phyloP scores from a whole-genome alignment of 2,329 filamentous ascomycete species.

The Venturia pyrina region DNA sequence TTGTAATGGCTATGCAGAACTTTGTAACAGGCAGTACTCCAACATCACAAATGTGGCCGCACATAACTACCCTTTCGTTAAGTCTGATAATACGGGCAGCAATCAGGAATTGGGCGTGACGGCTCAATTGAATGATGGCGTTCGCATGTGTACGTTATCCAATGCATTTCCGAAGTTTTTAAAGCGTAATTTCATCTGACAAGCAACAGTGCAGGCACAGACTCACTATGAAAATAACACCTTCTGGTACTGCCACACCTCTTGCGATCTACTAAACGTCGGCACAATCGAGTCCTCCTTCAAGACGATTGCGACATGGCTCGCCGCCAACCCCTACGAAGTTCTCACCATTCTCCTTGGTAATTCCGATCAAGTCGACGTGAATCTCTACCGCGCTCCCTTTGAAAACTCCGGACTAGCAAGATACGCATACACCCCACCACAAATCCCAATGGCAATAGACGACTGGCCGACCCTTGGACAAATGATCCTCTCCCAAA shows the following conservation, averaged over 20 bases:
- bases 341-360: conserved; percentile 79
- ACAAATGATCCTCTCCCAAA: conserved; percentile 36
- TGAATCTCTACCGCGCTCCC: conserved; percentile 53
- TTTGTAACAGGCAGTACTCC: conserved; percentile 29
- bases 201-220: conserved; percentile 46
- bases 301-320: conserved; percentile 58
- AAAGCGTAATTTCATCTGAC: conserved; percentile 16
- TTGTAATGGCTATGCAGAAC: conserved; percentile 32
- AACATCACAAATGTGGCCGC: conserved; percentile 33
- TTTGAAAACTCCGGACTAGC: conserved; percentile 53
- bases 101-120: conserved; percentile 29
- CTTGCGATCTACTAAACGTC: conserved; percentile 70
- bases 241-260: conserved; percentile 75
- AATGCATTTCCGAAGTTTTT: conserved; percentile 37
- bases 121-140: conserved; percentile 30
- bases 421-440: conserved; percentile 63
- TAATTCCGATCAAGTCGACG: conserved; percentile 60
- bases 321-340: conserved; percentile 68
- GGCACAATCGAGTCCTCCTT: conserved; percentile 71
- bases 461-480: conserved; percentile 77
- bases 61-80: conserved; percentile 29
- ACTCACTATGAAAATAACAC: conserved; percentile 46
- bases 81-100: conserved; percentile 24
- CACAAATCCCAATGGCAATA: conserved; percentile 58
- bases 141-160: conserved; percentile 32